Evolutionary conservation across 2,329 filamentous ascomycete genomes (phyloP).

Genomic region (Aspergillus luchuensis): DNA sequence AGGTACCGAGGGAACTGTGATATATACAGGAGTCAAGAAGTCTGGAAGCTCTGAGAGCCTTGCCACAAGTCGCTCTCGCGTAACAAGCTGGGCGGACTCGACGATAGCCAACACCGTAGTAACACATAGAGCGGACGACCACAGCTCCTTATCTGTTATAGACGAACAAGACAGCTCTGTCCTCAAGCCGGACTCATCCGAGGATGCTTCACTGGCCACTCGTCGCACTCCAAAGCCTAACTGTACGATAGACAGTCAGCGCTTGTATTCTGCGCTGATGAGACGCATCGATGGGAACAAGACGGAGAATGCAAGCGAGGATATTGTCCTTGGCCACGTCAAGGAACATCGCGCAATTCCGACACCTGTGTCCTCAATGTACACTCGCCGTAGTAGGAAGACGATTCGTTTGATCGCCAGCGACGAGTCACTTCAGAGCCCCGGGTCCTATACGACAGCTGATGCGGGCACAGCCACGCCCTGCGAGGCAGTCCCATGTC

Average conservation of each 20-base stretch:
- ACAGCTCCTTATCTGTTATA: constrained; percentile 47
- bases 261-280: constrained; percentile 48
- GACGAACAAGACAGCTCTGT: constrained; percentile 41
- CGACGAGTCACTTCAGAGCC: constrained; percentile 32
- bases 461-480: constrained; percentile 27
- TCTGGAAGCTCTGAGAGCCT: constrained; percentile 38
- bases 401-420: constrained; percentile 38
- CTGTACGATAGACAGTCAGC: constrained; percentile 39
- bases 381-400: constrained; percentile 26
- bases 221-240: constrained; percentile 21
- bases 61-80: constrained; percentile 43
- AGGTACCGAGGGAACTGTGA: constrained; percentile 3
- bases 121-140: constrained; percentile 35
- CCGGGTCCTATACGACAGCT: constrained; percentile 36
- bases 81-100: constrained; percentile 54
- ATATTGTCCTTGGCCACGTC: constrained; percentile 33
- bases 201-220: constrained; percentile 15
- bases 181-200: neutral
- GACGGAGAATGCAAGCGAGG: constrained; percentile 23
- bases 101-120: constrained; percentile 45
- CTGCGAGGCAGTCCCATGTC: constrained; percentile 14
- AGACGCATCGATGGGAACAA: constrained; percentile 38
- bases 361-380: constrained; percentile 30
- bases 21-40: constrained; percentile 24
- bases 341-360: constrained; percentile 34